A percentile compares a stretch with the other conserved stretches of the same genome.
Conservation (phyloP, 306 rosid genomes). For the Phaseolus lunatus region DNA sequence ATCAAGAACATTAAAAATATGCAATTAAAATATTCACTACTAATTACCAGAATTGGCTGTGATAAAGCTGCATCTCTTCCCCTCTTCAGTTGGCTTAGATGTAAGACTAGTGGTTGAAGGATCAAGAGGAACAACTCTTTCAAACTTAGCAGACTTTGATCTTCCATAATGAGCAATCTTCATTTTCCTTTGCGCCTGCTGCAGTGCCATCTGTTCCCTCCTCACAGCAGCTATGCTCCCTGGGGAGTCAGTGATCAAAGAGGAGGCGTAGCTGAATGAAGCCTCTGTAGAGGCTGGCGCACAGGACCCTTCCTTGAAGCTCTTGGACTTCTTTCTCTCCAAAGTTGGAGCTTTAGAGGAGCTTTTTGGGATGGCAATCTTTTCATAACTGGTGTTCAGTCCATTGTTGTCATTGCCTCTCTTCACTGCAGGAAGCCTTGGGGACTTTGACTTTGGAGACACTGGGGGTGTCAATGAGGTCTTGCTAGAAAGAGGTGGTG, state of each 20-base stretch:
- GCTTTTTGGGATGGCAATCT: constrained; percentile 60
- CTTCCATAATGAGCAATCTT: constrained; percentile 96
- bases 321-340: constrained; percentile 90
- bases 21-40: neutral
- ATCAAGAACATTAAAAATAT: neutral
- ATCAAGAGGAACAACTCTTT: constrained; percentile 64
- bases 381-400: constrained; percentile 71
- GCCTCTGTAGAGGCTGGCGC: constrained; percentile 56
- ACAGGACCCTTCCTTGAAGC: constrained; percentile 69
- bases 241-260: constrained; percentile 86
- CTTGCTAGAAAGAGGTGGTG: constrained; percentile 49
- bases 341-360: constrained; percentile 57
- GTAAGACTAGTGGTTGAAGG: constrained; percentile 37
- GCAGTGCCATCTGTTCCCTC: constrained; percentile 90
- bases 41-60: constrained; percentile 84
- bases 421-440: constrained; percentile 78
- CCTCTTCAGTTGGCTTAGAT: constrained; percentile 60
- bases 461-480: constrained; percentile 62
- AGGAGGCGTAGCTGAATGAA: constrained; percentile 73
- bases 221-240: constrained; percentile 97
- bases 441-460: constrained; percentile 82
- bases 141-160: constrained; percentile 91
- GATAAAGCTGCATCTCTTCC: constrained; percentile 91
- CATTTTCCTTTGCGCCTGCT: constrained; percentile 91
- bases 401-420: constrained; percentile 71